A percentile compares a stretch with the other conserved stretches of the same genome.
These are phyloP conservation scores for Symbiodinium pilosum DNA, from an alignment of 73 alveolate species.

Conservation along the genomic window DNA sequence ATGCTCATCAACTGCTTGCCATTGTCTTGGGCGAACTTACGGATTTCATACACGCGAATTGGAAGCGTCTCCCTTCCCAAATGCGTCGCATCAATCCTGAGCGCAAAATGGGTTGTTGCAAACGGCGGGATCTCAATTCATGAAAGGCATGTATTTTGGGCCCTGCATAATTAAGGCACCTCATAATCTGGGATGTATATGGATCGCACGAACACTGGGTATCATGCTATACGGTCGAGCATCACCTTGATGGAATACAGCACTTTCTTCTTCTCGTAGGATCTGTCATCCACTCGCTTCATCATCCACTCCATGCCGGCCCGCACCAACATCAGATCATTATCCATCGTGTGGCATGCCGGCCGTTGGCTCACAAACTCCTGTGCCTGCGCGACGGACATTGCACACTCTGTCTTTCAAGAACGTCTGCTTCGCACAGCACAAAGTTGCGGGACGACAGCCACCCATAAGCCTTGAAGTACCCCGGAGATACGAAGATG, in stretches of 20 bases:
- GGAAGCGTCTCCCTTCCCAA: constrained; percentile 80
- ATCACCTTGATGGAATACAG: constrained; percentile 49
- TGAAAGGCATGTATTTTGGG: too few relatives aligned
- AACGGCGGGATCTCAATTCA: background rate
- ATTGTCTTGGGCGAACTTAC: constrained; percentile 80
- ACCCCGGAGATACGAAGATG: constrained; percentile 59
- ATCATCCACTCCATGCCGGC: constrained; percentile 67
- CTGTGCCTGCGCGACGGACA: constrained; percentile 8
- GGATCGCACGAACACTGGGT: too few relatives aligned
- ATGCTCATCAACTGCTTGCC: constrained; percentile 53
- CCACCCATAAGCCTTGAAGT: constrained; percentile 24
- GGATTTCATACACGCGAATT: constrained; percentile 54
- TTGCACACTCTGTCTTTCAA: background rate
- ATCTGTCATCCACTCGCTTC: constrained; percentile 60
- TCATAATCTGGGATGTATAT: too few relatives aligned
- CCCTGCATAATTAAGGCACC: too few relatives aligned
- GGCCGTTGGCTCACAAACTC: constrained; percentile 67
- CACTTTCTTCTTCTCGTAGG: constrained; percentile 39
- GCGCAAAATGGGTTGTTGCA: background rate
- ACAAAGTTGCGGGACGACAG: background rate
- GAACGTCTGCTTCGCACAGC: background rate
- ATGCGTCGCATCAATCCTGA: constrained; percentile 31
- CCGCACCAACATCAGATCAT: constrained; percentile 18
- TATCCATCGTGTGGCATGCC: constrained; percentile 76
- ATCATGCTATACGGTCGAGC: too few relatives aligned